Evolutionary conservation across 345 rosid genomes (phyloP), one percentile per base, ranked within the genome.

Genomic region (Salix suchowensis): DNA sequence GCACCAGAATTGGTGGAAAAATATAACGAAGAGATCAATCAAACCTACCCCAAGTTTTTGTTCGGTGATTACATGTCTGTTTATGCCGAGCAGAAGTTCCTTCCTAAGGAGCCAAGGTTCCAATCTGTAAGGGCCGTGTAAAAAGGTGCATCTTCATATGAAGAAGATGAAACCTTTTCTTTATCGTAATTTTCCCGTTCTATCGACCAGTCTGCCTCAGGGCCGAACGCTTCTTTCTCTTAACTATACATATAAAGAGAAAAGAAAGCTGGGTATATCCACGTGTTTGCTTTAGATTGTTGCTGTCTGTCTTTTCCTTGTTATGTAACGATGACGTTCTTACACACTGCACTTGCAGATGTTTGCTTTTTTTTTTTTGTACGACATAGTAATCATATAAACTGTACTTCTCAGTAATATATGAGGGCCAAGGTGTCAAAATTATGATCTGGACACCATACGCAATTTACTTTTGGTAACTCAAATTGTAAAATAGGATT

Each of bases 51-150:
- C 64, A 81, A 86, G 89, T 90, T 91, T 81, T 85, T 95, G 79
- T 92, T 92, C 69, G 98, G 89, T 19, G 98, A 95, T n/a, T 95
- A 95, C 76, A 95, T 95, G 97, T 85, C 91, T 50, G 85, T 92
- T 46, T 95, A 95, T 80, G 88, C 82, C n/a, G 78, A 87, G 74
- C 98, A 95, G 86, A 95, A 95, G 92, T 95, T 91, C 81, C 91
- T 81, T 44, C 84, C 97, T 0, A 95, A 94, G 74, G 98, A 92
- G 70, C 94, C 97, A 4, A 91, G 98, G 82, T 92, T 95, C 82
- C 86, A 84, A 81, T 93, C 97, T 37, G 88, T 88, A 7, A 91
- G 74, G 78, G 82, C 91, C 52, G 64, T 82, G 72, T 90, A 74
- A 36, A 13, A 8, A n/a, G 54, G 61, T 67, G 64, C 26, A 73